These are phyloP conservation scores for Talaromyces atroroseus DNA, from an alignment of 2,329 filamentous ascomycete genomes.

Conservation along the genomic window DNA sequence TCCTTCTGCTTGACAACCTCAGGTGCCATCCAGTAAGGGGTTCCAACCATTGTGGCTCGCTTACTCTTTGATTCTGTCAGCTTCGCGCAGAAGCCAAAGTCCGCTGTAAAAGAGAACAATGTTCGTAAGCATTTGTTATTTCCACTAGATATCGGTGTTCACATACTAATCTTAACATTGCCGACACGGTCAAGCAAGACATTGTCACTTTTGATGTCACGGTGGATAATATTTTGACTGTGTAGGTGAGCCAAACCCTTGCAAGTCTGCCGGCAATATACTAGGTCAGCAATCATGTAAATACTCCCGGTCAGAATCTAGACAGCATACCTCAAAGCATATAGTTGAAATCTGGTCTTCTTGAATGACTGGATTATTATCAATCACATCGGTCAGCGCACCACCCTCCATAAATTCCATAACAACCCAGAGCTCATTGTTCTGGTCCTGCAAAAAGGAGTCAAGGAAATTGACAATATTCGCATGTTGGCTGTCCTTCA, in stretches of 20 bases:
- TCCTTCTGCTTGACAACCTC: slow-evolving; percentile 99
- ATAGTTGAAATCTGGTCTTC: slow-evolving; percentile 98
- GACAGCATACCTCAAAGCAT: slow-evolving; percentile 73
- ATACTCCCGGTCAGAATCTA: background rate
- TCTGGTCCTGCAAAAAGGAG: slow-evolving; percentile 91
- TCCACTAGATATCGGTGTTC: background rate
- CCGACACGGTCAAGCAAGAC: slow-evolving; percentile 89
- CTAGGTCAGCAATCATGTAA: background rate
- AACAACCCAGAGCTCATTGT: slow-evolving; percentile 95
- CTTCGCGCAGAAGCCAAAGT: slow-evolving; percentile 99
- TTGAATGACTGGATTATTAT: slow-evolving; percentile 89
- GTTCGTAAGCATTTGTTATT: background rate
- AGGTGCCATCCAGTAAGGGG: slow-evolving; percentile 99
- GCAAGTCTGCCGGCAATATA: slow-evolving; percentile 63
- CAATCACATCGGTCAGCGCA: slow-evolving; percentile 94
- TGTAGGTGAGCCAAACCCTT: slow-evolving; percentile 91
- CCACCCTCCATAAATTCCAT: slow-evolving; percentile 99
- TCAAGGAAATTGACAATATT: slow-evolving; percentile 99
- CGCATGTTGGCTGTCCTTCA: slow-evolving; percentile 97
- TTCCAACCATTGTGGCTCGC: slow-evolving; percentile 98
- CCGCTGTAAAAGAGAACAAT: slow-evolving; percentile 53
- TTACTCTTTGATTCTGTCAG: slow-evolving; percentile 95
- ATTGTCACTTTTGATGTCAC: slow-evolving; percentile 99
- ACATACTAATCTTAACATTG: slow-evolving; percentile 95
- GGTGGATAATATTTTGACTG: slow-evolving; percentile 93